These are phyloP conservation scores for Paecilomyces niveus DNA, from an alignment of 2,329 filamentous ascomycete genomes.

Conservation along the genomic window DNA sequence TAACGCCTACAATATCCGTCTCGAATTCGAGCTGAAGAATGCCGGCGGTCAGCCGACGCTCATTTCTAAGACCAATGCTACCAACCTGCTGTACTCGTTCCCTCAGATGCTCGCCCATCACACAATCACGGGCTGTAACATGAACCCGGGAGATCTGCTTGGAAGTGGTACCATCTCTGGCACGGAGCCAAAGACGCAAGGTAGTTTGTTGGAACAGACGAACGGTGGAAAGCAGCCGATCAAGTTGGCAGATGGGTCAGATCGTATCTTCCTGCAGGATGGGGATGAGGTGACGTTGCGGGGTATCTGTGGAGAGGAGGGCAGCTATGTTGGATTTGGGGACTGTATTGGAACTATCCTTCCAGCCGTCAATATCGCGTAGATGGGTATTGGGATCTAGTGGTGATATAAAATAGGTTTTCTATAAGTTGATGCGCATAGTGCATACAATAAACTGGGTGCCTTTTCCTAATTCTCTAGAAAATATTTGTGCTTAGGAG, in stretches of 20 bases:
- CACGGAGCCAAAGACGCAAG: slow-evolving; percentile 48
- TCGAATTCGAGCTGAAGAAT: slow-evolving; percentile 53
- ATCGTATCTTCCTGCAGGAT: slow-evolving; percentile 65
- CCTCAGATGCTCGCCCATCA: slow-evolving; percentile 78
- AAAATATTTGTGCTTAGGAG: not conserved
- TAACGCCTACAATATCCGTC: slow-evolving; percentile 60
- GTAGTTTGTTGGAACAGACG: slow-evolving; percentile 66
- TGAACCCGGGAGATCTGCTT: slow-evolving; percentile 67
- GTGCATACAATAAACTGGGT: not conserved
- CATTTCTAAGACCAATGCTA: slow-evolving; percentile 55
- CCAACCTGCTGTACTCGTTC: slow-evolving; percentile 72
- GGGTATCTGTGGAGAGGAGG: slow-evolving; percentile 60
- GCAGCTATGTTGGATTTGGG: slow-evolving; percentile 68
- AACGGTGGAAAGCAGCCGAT: slow-evolving; percentile 61
- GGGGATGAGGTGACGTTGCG: slow-evolving; percentile 63
- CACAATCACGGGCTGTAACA: slow-evolving; percentile 65
- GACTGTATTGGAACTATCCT: slow-evolving; percentile 61
- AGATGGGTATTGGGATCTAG: not conserved
- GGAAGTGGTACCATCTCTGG: slow-evolving; percentile 76
- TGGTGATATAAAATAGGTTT: not conserved
- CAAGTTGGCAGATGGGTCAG: slow-evolving; percentile 55
- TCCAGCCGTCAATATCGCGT: slow-evolving; percentile 28
- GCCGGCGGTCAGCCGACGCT: slow-evolving; percentile 47
- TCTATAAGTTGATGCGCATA: not conserved
- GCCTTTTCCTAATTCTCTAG: not conserved